Conservation (phyloP, 208 protist species). For the Plasmodiophora brassicae region DNA sequence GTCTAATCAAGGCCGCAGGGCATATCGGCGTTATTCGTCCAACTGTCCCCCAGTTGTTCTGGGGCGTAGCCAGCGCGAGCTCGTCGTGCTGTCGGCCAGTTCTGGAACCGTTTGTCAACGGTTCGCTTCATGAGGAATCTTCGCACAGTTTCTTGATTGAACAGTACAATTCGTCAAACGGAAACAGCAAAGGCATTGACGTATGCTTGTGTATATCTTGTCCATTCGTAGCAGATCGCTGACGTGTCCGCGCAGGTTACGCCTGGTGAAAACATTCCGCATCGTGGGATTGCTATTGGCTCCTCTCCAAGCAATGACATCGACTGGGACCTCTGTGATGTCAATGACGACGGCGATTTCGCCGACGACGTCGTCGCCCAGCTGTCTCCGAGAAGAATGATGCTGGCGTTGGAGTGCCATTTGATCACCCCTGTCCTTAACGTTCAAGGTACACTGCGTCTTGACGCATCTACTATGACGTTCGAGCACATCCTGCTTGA, state of each 20-base stretch:
- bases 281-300: no score
- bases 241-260: no score
- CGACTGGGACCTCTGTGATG: constrained; percentile 23
- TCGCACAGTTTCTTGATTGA: neutral
- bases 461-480: neutral
- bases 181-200: no score
- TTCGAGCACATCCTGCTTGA: neutral
- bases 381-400: neutral
- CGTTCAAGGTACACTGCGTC: neutral
- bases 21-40: no score
- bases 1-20: no score
- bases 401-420: neutral
- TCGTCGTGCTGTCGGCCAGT: neutral
- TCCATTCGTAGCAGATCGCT: no score
- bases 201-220: no score
- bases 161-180: no score
- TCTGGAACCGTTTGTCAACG: constrained; percentile 12
- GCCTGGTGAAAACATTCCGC: no score
- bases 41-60: no score
- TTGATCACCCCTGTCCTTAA: neutral
- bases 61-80: neutral
- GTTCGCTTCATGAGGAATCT: neutral
- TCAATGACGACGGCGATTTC: neutral
- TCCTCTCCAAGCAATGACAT: neutral
- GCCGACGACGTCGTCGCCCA: neutral